Conservation (phyloP, 805 yeast species). For the Lipomyces yamadae region DNA sequence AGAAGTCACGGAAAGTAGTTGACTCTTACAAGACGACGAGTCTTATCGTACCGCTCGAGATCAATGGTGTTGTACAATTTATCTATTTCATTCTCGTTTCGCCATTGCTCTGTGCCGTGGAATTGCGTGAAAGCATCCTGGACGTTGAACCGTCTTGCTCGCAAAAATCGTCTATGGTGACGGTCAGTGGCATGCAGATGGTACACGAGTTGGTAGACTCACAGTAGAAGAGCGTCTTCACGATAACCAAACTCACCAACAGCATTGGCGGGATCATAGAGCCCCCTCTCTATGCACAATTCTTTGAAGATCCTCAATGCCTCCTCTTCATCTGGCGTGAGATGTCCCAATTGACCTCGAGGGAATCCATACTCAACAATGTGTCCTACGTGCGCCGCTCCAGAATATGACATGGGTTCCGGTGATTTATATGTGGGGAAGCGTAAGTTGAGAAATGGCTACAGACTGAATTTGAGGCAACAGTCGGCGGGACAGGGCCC, state of each 20-base stretch:
- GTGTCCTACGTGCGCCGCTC: no score
- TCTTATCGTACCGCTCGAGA: slow-evolving; percentile 5
- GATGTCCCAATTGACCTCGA: slow-evolving; percentile 10
- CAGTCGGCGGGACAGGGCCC: no score
- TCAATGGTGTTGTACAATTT: not conserved
- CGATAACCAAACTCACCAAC: not conserved
- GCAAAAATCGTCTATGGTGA: not conserved
- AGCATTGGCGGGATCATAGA: not conserved
- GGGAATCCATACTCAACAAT: slow-evolving; percentile 1
- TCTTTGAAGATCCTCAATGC: slow-evolving; percentile 1
- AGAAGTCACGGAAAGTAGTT: not conserved
- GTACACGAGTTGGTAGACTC: not conserved
- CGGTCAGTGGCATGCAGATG: not conserved
- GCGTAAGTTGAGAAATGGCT: no score
- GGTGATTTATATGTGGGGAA: no score
- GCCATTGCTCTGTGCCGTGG: not conserved
- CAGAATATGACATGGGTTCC: no score
- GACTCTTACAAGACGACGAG: slow-evolving; percentile 6
- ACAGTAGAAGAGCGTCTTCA: slow-evolving; percentile 4
- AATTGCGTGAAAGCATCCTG: slow-evolving; percentile 6
- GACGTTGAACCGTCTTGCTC: slow-evolving; percentile 5
- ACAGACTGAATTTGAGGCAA: no score
- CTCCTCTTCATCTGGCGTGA: slow-evolving; percentile 5
- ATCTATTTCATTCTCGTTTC: slow-evolving; percentile 2
- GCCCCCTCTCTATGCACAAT: not conserved